phyloP scores from a whole-genome alignment of 164 flowering plant genomes.

The Tinospora cordifolia region DNA sequence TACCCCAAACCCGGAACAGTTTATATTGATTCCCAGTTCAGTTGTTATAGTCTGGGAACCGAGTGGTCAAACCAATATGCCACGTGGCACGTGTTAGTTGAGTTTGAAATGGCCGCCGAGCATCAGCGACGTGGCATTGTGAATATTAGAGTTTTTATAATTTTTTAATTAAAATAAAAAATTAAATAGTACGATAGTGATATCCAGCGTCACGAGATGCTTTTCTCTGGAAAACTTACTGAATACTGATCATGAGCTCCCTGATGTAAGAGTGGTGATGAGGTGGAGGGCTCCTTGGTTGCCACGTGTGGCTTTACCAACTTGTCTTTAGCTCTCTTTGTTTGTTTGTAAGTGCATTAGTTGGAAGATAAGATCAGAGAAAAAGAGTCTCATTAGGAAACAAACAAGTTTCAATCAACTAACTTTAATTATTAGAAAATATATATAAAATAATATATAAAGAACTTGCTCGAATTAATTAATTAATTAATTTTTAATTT shows the following conservation, averaged over 20 bases:
- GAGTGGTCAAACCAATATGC: not conserved
- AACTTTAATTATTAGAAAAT: not conserved
- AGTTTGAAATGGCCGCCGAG: too few relatives aligned
- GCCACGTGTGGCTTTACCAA: constrained; percentile 7
- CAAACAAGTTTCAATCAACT: constrained; percentile 6
- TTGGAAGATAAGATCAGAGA: constrained; percentile 6
- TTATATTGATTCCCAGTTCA: not conserved
- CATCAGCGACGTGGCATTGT: too few relatives aligned
- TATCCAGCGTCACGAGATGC: too few relatives aligned
- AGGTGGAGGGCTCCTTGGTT: not conserved
- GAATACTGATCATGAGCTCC: too few relatives aligned
- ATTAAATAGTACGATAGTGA: too few relatives aligned
- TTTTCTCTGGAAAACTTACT: too few relatives aligned
- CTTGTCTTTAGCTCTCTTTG: constrained; percentile 1
- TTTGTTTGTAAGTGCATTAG: constrained; percentile 4
- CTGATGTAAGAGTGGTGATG: not conserved
- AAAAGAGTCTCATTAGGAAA: not conserved
- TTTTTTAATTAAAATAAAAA: too few relatives aligned
- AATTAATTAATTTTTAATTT: too few relatives aligned
- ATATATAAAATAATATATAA: not conserved
- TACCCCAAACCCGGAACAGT: not conserved
- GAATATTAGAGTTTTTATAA: too few relatives aligned
- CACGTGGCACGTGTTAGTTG: not conserved
- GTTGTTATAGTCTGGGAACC: too few relatives aligned
- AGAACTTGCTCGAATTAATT: not conserved